Evolutionary conservation across 2,329 filamentous ascomycete genomes (phyloP), one percentile per base, ranked within the genome.

Genomic region (Pseudocercospora fuligena): DNA sequence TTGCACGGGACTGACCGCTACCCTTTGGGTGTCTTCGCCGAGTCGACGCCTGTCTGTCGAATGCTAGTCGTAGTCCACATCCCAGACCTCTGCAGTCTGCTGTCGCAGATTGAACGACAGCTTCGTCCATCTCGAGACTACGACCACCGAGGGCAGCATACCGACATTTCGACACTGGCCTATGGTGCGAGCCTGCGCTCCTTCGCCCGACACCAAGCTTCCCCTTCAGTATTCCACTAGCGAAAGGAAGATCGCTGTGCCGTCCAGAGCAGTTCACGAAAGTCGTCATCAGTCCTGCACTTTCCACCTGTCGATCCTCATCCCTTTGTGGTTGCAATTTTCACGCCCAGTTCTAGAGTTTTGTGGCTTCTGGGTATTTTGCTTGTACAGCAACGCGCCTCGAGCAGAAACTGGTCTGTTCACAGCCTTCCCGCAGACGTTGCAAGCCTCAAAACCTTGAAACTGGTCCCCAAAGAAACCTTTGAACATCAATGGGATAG

Each of bases 261-360:
- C 40, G 19, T 31, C 31, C 43, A 47, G 19, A 47, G 47, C 47
- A 23, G 5, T 29, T 54, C 49, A 25, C 23, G 7, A 54, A 54
- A 25, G 49, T 54, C 49, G 60, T 53, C 43, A 61, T 53, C 27
- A 19, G 29, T 40, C 60, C 47, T 53, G 57, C 31, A 58, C 43
- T 61, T 65, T 60, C 47, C 49, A 53, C 60, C 47, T 49, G 69
- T 65, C 68, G 71, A 73, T 72, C 71, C 31, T 67, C 67, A 69
- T n/a, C n/a, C n/a, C n/a, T n/a, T n/a, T n/a, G n/a, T n/a, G n/a
- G n/a, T n/a, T n/a, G n/a, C n/a, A n/a, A n/a, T n/a, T n/a, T n/a
- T n/a, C n/a, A n/a, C n/a, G n/a, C n/a, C n/a, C n/a, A n/a, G n/a
- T n/a, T n/a, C n/a, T n/a, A n/a, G n/a, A n/a, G n/a, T n/a, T n/a